Percentiles rank a stretch among this genome's conserved stretches.
phyloP scores from a whole-genome alignment of 768 basidiomycete species.

The Lactarius quietus region DNA sequence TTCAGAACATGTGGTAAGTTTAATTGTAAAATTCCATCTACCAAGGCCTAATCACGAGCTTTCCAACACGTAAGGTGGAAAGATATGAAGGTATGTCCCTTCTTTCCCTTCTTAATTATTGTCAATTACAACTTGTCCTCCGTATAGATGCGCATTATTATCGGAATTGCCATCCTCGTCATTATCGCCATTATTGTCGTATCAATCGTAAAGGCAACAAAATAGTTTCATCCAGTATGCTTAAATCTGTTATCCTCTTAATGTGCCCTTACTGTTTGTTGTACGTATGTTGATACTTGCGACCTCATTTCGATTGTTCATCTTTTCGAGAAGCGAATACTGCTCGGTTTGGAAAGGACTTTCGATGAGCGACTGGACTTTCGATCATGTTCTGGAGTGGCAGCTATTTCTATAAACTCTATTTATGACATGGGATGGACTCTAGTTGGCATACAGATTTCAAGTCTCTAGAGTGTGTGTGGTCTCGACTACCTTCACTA shows the following conservation, averaged over 20 bases:
- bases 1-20: slow-evolving; percentile 87
- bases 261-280: slow-evolving; percentile 22
- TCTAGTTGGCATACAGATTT: not conserved
- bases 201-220: slow-evolving; percentile 84
- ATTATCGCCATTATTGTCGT: slow-evolving; percentile 96
- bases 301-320: slow-evolving; percentile 5
- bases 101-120: slow-evolving; percentile 3
- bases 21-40: not conserved
- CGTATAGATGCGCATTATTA: slow-evolving; percentile 95
- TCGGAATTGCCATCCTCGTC: slow-evolving; percentile 82
- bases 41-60: not conserved
- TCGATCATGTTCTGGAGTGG: not conserved
- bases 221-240: slow-evolving; percentile 27
- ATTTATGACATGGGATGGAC: slow-evolving; percentile 9
- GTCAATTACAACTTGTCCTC: slow-evolving; percentile 8
- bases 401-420: slow-evolving; percentile 11
- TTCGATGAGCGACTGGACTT: slow-evolving; percentile 10
- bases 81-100: slow-evolving; percentile 79
- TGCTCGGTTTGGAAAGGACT: slow-evolving; percentile 3
- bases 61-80: slow-evolving; percentile 67
- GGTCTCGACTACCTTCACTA: slow-evolving; percentile 25
- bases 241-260: slow-evolving; percentile 21
- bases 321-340: slow-evolving; percentile 10
- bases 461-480: no score
- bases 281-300: slow-evolving; percentile 24